A percentile compares a stretch with the other conserved stretches of the same genome.
Evolutionary conservation across 2,329 filamentous ascomycete species (phyloP).

Genomic region (Curvularia eragrostidis): DNA sequence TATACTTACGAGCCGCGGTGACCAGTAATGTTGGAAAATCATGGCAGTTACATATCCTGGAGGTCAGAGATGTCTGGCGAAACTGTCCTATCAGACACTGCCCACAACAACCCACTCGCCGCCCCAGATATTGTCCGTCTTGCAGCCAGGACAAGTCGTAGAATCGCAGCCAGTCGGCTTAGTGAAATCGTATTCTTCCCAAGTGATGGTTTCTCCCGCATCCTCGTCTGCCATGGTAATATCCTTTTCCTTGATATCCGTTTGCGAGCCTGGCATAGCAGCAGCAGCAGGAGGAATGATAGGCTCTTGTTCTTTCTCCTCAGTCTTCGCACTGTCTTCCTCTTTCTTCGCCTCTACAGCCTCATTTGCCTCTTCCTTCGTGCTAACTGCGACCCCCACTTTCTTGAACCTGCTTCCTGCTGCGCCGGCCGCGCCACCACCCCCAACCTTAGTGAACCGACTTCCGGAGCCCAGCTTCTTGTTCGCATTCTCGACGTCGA

Average conservation of each 20-base stretch:
- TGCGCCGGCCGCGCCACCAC: conserved; percentile 18
- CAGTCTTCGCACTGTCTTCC: conserved; percentile 38
- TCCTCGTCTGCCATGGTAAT: conserved; percentile 38
- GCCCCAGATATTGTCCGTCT: conserved; percentile 33
- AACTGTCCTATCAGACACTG: conserved; percentile 4
- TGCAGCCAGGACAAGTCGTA: conserved; percentile 33
- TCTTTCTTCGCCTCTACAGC: conserved; percentile 2
- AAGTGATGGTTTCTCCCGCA: conserved; percentile 37
- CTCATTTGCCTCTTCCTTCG: conserved; percentile 4
- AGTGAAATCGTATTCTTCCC: conserved; percentile 60
- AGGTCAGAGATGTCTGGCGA: background rate
- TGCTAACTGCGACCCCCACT: conserved; percentile 59
- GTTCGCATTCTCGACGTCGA: conserved; percentile 28
- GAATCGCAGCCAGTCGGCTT: conserved; percentile 58
- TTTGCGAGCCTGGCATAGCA: conserved; percentile 3
- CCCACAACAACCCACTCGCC: conserved; percentile 58
- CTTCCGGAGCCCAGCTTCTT: conserved; percentile 28
- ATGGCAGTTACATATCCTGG: background rate
- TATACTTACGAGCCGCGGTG: background rate
- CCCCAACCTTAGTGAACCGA: conserved; percentile 40
- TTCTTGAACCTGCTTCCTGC: conserved; percentile 69
- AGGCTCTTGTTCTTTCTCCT: conserved; percentile 35
- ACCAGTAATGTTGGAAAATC: background rate
- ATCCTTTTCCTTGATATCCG: conserved; percentile 18
- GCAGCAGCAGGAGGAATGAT: conserved; percentile 3